A percentile compares a stretch with the other conserved stretches of the same genome.
These are phyloP conservation scores for Cytidiella melzeri DNA, from an alignment of 768 basidiomycete species.

Conservation along the genomic window DNA sequence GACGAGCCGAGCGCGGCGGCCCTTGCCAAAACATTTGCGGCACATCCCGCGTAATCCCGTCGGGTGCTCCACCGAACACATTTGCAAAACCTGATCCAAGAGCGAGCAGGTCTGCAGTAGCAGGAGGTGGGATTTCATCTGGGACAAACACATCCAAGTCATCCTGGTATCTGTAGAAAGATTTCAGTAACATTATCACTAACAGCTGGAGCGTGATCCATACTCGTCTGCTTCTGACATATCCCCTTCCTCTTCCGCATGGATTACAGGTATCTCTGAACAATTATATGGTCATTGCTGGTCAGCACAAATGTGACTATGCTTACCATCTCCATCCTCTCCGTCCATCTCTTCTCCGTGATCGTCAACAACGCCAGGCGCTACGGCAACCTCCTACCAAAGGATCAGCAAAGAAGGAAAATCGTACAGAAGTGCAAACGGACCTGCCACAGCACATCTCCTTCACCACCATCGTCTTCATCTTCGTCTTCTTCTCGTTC, in stretches of 20 bases:
- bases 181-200: neutral
- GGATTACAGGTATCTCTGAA: constrained; percentile 23
- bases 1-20: constrained; percentile 46
- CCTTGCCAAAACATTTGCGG: constrained; percentile 23
- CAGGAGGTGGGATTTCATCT: constrained; percentile 6
- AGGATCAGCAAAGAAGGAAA: neutral
- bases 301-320: neutral
- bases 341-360: constrained; percentile 43
- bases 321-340: constrained; percentile 52
- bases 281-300: neutral
- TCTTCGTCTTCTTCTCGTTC: constrained; percentile 30
- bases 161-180: constrained; percentile 23
- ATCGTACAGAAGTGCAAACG: constrained; percentile 1
- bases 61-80: constrained; percentile 30
- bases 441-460: constrained; percentile 39
- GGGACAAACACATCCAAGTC: constrained; percentile 26
- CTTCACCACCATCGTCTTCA: constrained; percentile 37
- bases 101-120: constrained; percentile 37
- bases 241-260: constrained; percentile 26
- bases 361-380: constrained; percentile 29
- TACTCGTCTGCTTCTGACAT: constrained; percentile 29
- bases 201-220: constrained; percentile 1
- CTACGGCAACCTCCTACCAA: constrained; percentile 29
- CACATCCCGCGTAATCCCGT: constrained; percentile 34
- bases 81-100: constrained; percentile 49